Evolutionary conservation across 2,329 filamentous ascomycete species (phyloP).

Genomic region (Trichophyton rubrum): DNA sequence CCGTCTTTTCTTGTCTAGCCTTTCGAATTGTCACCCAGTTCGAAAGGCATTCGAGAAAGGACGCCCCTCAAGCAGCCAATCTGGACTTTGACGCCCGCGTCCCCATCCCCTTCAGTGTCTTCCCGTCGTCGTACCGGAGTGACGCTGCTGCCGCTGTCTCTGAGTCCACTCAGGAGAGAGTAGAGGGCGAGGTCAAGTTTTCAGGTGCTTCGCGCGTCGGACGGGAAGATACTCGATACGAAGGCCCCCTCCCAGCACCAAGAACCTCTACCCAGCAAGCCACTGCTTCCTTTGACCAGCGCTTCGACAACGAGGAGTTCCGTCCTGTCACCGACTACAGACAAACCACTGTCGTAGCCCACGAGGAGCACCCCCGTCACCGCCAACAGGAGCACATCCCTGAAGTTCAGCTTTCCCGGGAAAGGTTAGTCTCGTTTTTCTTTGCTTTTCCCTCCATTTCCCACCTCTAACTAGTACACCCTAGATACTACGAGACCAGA

Average conservation of each 20-base stretch:
- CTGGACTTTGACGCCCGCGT: constrained; percentile 99
- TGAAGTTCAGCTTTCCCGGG: constrained; percentile 40
- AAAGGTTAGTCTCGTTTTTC: constrained; percentile 34
- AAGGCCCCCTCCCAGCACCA: constrained; percentile 51
- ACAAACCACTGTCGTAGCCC: constrained; percentile 26
- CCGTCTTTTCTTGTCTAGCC: constrained; percentile 37
- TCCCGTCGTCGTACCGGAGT: constrained; percentile 92
- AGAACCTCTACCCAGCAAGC: constrained; percentile 1
- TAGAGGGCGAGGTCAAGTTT: constrained; percentile 80
- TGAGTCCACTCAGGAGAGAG: constrained; percentile 58
- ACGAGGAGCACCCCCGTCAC: constrained; percentile 27
- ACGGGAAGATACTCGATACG: constrained; percentile 90
- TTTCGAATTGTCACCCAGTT: constrained; percentile 37
- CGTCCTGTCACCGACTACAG: constrained; percentile 17
- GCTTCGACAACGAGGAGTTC: neutral
- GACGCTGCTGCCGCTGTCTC: constrained; percentile 56
- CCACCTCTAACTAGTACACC: neutral
- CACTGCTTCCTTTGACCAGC: constrained; percentile 9
- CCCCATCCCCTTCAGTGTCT: constrained; percentile 99
- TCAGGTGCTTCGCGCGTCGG: constrained; percentile 67
- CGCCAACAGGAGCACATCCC: constrained; percentile 26
- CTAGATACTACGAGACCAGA: constrained; percentile 14
- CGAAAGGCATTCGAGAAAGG: constrained; percentile 55
- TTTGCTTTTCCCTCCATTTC: constrained; percentile 8
- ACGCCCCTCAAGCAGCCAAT: constrained; percentile 71